Conservation (phyloP, 495 filamentous ascomycete species). For the Penicillium malachiteum region DNA sequence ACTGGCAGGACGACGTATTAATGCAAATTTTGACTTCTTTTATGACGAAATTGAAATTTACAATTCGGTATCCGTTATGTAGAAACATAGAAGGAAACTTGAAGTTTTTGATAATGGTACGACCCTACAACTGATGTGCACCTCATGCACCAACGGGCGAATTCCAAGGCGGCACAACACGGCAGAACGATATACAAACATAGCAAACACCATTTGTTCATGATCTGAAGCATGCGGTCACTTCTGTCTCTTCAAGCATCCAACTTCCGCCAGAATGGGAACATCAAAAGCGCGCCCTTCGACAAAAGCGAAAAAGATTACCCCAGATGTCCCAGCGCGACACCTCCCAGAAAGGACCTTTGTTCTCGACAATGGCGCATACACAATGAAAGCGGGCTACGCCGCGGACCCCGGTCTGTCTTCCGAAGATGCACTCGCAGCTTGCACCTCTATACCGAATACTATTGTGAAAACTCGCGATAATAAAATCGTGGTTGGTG, state of each 20-base stretch:
- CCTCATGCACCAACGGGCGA: no score
- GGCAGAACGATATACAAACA: constrained; percentile 18
- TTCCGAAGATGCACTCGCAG: constrained; percentile 40
- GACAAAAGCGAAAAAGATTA: constrained; percentile 23
- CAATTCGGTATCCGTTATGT: no score
- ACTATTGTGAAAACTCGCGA: constrained; percentile 81
- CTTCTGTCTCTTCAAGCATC: background rate
- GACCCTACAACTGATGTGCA: no score
- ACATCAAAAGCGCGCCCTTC: constrained; percentile 38
- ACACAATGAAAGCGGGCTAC: constrained; percentile 92
- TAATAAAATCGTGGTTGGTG: constrained; percentile 72
- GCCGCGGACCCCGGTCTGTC: constrained; percentile 39
- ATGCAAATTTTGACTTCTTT: no score
- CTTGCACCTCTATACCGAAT: constrained; percentile 77
- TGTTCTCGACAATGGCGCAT: constrained; percentile 91
- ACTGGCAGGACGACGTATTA: no score
- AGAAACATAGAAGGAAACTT: no score
- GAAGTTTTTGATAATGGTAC: no score
- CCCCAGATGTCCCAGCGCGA: constrained; percentile 21
- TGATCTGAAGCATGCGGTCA: constrained; percentile 4
- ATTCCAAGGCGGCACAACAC: background rate
- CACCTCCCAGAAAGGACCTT: constrained; percentile 65
- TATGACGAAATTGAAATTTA: no score
- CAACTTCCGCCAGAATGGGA: constrained; percentile 27
- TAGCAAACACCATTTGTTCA: constrained; percentile 18